phyloP scores from a whole-genome alignment of 352 stramenopile species.

The Hyaloperonospora brassicae region DNA sequence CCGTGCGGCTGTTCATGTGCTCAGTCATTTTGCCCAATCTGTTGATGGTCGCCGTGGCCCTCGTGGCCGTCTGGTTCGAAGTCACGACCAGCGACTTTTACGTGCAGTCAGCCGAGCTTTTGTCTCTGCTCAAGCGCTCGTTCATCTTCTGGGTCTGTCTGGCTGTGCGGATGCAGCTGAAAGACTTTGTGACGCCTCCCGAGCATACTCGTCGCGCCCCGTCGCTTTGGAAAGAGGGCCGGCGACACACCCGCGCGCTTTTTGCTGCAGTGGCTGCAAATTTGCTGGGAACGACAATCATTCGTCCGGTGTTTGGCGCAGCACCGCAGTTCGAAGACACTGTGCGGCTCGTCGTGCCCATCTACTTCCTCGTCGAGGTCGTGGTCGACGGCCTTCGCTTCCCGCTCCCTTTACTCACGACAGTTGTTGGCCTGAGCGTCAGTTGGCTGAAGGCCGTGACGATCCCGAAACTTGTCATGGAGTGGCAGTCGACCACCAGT shows the following conservation, averaged over 20 bases:
- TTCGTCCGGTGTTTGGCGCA: conserved; percentile 49
- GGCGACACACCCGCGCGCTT: conserved; percentile 37
- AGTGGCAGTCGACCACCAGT: conserved; percentile 41
- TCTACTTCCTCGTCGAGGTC: conserved; percentile 44
- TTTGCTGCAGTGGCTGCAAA: conserved; percentile 50
- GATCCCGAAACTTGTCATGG: conserved; percentile 52
- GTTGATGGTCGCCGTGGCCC: conserved; percentile 32
- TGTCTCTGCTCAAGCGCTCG: conserved; percentile 38
- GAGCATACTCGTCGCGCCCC: conserved; percentile 19
- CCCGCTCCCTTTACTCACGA: conserved; percentile 38
- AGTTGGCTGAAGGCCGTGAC: conserved; percentile 71
- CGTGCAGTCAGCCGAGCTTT: conserved; percentile 35
- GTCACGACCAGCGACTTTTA: conserved; percentile 48
- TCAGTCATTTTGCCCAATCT: conserved; percentile 29
- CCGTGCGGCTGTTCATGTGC: conserved; percentile 16
- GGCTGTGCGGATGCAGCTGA: conserved; percentile 36
- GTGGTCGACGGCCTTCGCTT: conserved; percentile 33
- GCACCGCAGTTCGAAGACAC: conserved; percentile 53
- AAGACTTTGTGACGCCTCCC: conserved; percentile 31
- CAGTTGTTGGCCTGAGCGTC: conserved; percentile 46
- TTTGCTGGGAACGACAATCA: conserved; percentile 55
- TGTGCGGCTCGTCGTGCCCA: conserved; percentile 44
- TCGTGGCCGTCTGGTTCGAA: conserved; percentile 39
- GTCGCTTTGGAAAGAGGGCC: conserved; percentile 30
- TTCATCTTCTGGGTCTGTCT: conserved; percentile 65